Percentiles rank a stretch among this genome's conserved stretches.
These are phyloP conservation scores for Fusarium xylarioides DNA, from an alignment of 2,329 filamentous ascomycete genomes.

Conservation along the genomic window DNA sequence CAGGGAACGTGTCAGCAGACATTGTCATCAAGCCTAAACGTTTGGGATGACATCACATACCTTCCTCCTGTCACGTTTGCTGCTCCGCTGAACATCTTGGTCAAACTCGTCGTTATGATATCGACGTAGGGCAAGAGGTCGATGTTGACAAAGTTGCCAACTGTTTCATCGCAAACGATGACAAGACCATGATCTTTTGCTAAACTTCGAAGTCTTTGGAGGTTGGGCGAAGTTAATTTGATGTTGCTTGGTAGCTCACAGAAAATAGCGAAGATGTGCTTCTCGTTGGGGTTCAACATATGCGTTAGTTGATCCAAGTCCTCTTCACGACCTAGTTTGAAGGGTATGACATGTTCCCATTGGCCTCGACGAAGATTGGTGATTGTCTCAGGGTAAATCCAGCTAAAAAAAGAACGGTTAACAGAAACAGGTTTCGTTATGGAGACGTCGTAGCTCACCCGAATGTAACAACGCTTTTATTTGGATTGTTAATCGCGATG, in stretches of 20 bases:
- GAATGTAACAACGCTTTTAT: not conserved
- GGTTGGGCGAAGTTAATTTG: not conserved
- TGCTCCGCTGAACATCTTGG: not conserved
- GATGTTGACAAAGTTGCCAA: not conserved
- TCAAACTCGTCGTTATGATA: not conserved
- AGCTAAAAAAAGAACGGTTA: not conserved
- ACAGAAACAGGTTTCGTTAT: accelerated
- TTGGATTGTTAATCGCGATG: not conserved
- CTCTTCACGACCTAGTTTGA: not conserved
- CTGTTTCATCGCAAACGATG: not conserved
- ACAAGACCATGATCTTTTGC: not conserved
- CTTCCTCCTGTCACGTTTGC: not conserved
- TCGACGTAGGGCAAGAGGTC: not conserved
- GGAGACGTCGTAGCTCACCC: not conserved
- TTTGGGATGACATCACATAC: not conserved
- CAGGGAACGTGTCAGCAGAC: too few relatives aligned
- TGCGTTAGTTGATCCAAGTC: not conserved
- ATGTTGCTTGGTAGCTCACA: not conserved
- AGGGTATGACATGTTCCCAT: not conserved
- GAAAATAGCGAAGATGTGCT: accelerated
- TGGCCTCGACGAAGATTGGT: not conserved
- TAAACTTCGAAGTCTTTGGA: not conserved
- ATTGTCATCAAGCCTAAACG: not conserved
- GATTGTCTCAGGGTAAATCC: not conserved
- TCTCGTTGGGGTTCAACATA: not conserved